phyloP scores from a whole-genome alignment of 225 moss, liverwort and hornwort genomes.

The Physcomitrellopsis africana region DNA sequence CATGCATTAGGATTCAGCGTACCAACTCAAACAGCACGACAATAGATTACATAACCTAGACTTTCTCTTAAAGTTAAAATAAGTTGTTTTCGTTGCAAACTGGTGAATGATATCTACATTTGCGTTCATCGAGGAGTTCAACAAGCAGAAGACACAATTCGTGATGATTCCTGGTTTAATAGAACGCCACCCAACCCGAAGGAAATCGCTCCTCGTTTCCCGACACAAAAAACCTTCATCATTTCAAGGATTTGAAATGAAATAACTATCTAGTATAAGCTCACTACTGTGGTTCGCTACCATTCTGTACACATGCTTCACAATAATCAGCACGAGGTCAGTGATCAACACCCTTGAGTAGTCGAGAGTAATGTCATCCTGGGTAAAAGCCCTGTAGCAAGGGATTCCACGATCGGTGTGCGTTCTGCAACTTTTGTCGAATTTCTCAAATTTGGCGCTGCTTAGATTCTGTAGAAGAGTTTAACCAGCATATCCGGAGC shows the following conservation, averaged over 20 bases:
- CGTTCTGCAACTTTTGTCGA: background rate
- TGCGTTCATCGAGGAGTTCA: background rate
- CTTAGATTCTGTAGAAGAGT: background rate
- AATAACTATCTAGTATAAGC: background rate
- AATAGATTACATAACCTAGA: too few relatives aligned
- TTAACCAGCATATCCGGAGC: background rate
- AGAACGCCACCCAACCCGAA: background rate
- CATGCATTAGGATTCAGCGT: too few relatives aligned
- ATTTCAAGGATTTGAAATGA: background rate
- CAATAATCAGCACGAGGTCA: background rate
- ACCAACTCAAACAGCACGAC: too few relatives aligned
- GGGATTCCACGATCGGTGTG: background rate
- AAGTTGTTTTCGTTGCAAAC: background rate
- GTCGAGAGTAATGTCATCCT: background rate
- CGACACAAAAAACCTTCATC: background rate
- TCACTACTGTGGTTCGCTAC: background rate
- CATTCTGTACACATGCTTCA: background rate
- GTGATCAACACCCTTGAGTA: background rate
- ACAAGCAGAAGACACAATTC: background rate
- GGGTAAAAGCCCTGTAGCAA: background rate
- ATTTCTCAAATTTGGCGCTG: background rate
- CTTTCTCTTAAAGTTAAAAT: too few relatives aligned
- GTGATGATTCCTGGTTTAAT: background rate
- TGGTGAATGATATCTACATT: background rate
- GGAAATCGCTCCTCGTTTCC: background rate